phyloP scores from a whole-genome alignment of 2,329 filamentous ascomycete species.

The Albophoma yamanashiensis region DNA sequence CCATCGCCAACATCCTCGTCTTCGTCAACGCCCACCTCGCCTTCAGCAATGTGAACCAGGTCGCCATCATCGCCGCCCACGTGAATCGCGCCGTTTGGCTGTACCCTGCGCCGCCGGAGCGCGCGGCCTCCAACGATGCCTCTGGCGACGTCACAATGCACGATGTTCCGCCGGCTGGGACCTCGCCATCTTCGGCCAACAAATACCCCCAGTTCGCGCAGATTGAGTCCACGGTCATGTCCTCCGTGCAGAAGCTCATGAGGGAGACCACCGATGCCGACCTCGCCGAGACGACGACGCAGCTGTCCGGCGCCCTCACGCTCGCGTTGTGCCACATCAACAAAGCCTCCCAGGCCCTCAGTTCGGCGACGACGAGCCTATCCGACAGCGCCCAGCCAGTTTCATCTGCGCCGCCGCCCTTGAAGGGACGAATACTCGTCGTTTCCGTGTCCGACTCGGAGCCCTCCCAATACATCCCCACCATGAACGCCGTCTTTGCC shows the following conservation, averaged over 20 bases:
- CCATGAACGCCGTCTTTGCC: conserved; percentile 98
- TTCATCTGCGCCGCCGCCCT: conserved; percentile 17
- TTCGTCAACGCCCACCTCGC: conserved; percentile 96
- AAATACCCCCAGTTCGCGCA: conserved; percentile 90
- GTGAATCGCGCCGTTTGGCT: conserved; percentile 80
- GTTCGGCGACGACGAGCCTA: conserved; percentile 39
- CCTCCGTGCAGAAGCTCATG: conserved; percentile 65
- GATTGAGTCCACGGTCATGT: conserved; percentile 71
- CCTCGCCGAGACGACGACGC: conserved; percentile 67
- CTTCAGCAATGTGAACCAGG: conserved; percentile 86
- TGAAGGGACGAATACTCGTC: conserved; percentile 64
- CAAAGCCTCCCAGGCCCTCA: conserved; percentile 59
- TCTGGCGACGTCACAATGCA: conserved; percentile 50
- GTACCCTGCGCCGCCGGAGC: conserved; percentile 51
- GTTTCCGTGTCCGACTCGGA: conserved; percentile 79
- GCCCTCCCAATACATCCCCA: conserved; percentile 88
- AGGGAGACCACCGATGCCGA: conserved; percentile 52
- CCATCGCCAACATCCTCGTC: conserved; percentile 80
- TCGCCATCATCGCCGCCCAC: conserved; percentile 85
- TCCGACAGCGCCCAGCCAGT: conserved; percentile 23
- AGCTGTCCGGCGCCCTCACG: conserved; percentile 84
- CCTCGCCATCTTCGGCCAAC: conserved; percentile 48
- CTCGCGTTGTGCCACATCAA: conserved; percentile 86
- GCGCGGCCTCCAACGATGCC: conserved; percentile 10
- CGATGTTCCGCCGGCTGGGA: conserved; percentile 26